phyloP scores from a whole-genome alignment of 2,329 filamentous ascomycete genomes.

The Talaromyces atroroseus region DNA sequence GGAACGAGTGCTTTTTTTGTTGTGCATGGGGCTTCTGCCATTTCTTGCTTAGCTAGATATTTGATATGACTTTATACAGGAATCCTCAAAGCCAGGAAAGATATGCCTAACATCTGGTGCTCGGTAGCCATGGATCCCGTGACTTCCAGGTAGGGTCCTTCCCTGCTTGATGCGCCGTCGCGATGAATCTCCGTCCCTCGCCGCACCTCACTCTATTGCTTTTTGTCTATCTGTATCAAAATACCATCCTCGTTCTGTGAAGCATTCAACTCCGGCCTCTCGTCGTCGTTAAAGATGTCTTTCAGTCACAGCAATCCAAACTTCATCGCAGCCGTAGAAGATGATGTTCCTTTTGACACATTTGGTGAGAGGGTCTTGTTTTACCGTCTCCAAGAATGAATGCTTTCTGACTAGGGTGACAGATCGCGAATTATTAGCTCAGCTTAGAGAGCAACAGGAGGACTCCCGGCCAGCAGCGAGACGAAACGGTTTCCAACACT shows the following conservation, averaged over 20 bases:
- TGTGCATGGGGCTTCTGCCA: background rate
- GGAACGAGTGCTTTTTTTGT: background rate
- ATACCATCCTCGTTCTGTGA: background rate
- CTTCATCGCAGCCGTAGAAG: conserved; percentile 15
- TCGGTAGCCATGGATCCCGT: background rate
- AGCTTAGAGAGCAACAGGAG: conserved; percentile 19
- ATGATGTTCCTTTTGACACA: conserved; percentile 39
- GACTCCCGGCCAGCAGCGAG: background rate
- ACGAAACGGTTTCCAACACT: background rate
- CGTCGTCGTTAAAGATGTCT: background rate
- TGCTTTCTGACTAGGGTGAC: background rate
- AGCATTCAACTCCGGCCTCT: background rate
- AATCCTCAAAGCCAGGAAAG: background rate
- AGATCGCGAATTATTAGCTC: conserved; percentile 37
- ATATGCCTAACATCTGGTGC: background rate
- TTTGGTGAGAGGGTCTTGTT: conserved; percentile 39
- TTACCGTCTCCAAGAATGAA: background rate
- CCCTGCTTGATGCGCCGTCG: background rate
- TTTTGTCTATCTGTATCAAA: background rate
- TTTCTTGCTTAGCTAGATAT: background rate
- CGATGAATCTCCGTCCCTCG: background rate
- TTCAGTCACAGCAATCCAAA: background rate
- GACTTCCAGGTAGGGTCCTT: background rate
- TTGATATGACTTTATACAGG: background rate
- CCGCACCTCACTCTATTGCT: background rate